phyloP scores from a whole-genome alignment of 129 eudicot genomes.

The Lactuca sativa region DNA sequence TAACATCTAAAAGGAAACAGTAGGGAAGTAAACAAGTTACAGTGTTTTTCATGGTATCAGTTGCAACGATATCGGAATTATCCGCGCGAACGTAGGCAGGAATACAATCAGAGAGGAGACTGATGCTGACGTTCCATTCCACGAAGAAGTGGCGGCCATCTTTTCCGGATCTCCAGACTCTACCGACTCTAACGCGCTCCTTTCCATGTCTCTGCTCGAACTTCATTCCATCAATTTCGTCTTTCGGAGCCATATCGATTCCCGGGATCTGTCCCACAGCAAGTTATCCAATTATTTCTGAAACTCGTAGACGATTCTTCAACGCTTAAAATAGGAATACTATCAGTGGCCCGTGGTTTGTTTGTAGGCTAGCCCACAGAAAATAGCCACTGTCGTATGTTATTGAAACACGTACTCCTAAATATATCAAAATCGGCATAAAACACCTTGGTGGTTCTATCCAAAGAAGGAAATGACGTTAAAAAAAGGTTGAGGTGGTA shows the following conservation, averaged over 20 bases:
- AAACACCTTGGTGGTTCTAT: too few relatives aligned
- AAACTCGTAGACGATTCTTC: neutral
- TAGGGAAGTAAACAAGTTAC: constrained; percentile 33
- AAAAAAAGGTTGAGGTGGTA: too few relatives aligned
- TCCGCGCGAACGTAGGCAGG: constrained; percentile 60
- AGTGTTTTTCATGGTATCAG: constrained; percentile 98
- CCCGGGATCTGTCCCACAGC: neutral
- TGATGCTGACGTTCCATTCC: constrained; percentile 79
- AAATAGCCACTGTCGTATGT: neutral
- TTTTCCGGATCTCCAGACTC: constrained; percentile 69
- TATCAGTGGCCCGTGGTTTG: neutral
- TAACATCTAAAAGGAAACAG: neutral
- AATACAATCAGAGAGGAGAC: constrained; percentile 76
- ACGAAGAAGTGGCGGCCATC: constrained; percentile 58
- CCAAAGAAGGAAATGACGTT: too few relatives aligned
- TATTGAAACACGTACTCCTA: too few relatives aligned
- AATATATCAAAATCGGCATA: too few relatives aligned
- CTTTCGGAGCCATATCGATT: constrained; percentile 20
- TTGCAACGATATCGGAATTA: constrained; percentile 90
- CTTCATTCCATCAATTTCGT: constrained; percentile 40
- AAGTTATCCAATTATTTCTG: neutral
- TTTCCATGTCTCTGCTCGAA: constrained; percentile 96
- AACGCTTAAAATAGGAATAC: neutral
- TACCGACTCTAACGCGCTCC: constrained; percentile 73
- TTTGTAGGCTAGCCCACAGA: neutral